Evolutionary conservation across 1,139 yeast genomes (phyloP).

Genomic region (Petasospora rhodanensis): DNA sequence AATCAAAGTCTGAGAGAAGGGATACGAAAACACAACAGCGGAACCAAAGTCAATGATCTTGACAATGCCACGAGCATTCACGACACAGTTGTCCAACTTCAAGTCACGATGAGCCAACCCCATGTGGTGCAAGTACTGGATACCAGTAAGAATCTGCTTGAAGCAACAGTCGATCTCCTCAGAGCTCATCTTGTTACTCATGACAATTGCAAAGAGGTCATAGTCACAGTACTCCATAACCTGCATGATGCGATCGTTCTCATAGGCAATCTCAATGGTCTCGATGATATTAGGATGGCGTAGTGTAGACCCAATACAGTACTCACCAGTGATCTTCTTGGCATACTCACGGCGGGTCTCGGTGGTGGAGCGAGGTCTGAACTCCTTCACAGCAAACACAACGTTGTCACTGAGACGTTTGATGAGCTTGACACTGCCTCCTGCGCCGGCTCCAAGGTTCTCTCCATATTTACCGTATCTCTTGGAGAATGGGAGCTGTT

Average conservation of each 20-base stretch:
- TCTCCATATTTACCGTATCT: constrained; percentile 82
- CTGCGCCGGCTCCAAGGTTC: constrained; percentile 93
- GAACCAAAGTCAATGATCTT: constrained; percentile 92
- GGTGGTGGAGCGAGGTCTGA: constrained; percentile 68
- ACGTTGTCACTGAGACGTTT: constrained; percentile 63
- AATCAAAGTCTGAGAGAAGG: constrained; percentile 74
- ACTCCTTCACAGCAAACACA: constrained; percentile 89
- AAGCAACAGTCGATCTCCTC: constrained; percentile 88
- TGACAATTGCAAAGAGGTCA: constrained; percentile 90
- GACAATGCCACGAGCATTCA: constrained; percentile 78
- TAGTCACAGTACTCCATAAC: constrained; percentile 95
- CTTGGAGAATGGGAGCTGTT: constrained; percentile 52
- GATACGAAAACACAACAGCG: constrained; percentile 89
- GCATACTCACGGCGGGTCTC: constrained; percentile 86
- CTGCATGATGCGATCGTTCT: constrained; percentile 80
- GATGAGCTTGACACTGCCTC: constrained; percentile 82
- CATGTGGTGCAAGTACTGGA: constrained; percentile 76
- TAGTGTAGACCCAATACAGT: constrained; percentile 88
- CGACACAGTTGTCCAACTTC: constrained; percentile 90
- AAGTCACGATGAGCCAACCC: constrained; percentile 92
- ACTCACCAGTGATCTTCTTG: constrained; percentile 91
- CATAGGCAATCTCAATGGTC: constrained; percentile 88
- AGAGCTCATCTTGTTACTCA: constrained; percentile 88
- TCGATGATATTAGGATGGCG: constrained; percentile 89
- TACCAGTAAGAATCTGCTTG: constrained; percentile 79